These are phyloP conservation scores for Acidomyces sp. DNA, from an alignment of 495 filamentous ascomycete genomes.

Conservation along the genomic window DNA sequence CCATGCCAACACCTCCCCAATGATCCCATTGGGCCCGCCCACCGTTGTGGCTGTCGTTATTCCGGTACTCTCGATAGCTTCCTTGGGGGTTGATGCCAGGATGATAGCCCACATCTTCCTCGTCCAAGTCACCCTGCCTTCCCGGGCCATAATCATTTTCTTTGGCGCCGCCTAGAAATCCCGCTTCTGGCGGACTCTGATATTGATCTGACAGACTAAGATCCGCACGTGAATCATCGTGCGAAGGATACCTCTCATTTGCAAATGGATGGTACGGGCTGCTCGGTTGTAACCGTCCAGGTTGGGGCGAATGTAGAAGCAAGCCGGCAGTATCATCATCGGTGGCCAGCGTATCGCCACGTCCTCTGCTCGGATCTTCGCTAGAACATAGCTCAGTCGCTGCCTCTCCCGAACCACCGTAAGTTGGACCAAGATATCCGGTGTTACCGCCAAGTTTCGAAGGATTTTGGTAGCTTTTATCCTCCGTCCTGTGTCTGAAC, in stretches of 20 bases:
- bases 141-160: not conserved
- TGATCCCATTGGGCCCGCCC: conserved; percentile 10
- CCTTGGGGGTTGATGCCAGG: conserved; percentile 4
- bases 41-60: not conserved
- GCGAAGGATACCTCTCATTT: conserved; percentile 6
- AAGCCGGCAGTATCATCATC: not conserved
- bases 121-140: not conserved
- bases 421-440: conserved; percentile 3
- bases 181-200: not conserved
- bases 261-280: conserved; percentile 1
- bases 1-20: conserved; percentile 3
- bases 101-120: conserved; percentile 13
- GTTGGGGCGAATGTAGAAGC: not conserved
- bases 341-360: not conserved
- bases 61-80: conserved; percentile 9
- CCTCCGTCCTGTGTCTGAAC: conserved; percentile 40
- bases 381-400: conserved; percentile 12
- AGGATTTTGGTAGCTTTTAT: conserved; percentile 35
- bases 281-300: not conserved
- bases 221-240: conserved; percentile 4
- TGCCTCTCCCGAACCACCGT: conserved; percentile 4
- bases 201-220: not conserved
- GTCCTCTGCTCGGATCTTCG: not conserved
- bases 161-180: not conserved
- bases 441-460: conserved; percentile 1